These are phyloP conservation scores for Suzukiozyma palmioleophila DNA, from an alignment of 1,139 yeast genomes.

Conservation along the genomic window DNA sequence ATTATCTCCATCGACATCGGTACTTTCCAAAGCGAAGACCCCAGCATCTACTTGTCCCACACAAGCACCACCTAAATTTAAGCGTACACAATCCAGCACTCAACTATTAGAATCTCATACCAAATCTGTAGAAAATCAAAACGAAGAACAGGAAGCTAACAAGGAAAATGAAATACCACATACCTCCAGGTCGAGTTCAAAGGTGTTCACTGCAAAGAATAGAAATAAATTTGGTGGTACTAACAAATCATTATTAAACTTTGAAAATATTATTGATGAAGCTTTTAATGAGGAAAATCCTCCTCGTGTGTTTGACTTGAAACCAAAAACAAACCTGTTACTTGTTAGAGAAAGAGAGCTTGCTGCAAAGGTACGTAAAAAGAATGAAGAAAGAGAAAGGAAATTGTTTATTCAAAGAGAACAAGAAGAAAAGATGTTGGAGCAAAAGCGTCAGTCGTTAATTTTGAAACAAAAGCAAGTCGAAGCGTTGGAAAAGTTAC, in stretches of 20 bases:
- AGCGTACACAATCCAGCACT: slow-evolving; percentile 24
- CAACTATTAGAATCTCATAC: slow-evolving; percentile 11
- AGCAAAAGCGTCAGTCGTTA: slow-evolving; percentile 14
- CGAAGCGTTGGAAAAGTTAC: slow-evolving; percentile 27
- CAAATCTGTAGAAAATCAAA: background rate
- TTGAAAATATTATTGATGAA: slow-evolving; percentile 30
- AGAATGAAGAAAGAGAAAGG: slow-evolving; percentile 27
- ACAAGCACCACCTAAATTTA: slow-evolving; percentile 15
- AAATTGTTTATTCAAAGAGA: slow-evolving; percentile 17
- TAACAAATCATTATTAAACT: slow-evolving; percentile 26
- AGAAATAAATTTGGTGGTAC: slow-evolving; percentile 10
- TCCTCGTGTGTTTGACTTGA: slow-evolving; percentile 3
- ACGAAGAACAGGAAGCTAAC: background rate
- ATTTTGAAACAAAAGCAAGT: slow-evolving; percentile 26
- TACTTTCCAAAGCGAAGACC: slow-evolving; percentile 14
- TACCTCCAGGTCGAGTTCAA: slow-evolving; percentile 6
- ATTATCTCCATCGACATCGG: background rate
- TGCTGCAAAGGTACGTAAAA: slow-evolving; percentile 26
- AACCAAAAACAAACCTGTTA: slow-evolving; percentile 8
- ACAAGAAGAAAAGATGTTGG: slow-evolving; percentile 13
- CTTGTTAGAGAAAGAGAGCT: slow-evolving; percentile 27
- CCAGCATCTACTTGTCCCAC: slow-evolving; percentile 4
- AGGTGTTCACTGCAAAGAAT: slow-evolving; percentile 6
- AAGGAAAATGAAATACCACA: slow-evolving; percentile 1
- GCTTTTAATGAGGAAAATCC: slow-evolving; percentile 18